phyloP scores from a whole-genome alignment of 192 early-diverging fungal genomes.

The Haplosporangium gracile region DNA sequence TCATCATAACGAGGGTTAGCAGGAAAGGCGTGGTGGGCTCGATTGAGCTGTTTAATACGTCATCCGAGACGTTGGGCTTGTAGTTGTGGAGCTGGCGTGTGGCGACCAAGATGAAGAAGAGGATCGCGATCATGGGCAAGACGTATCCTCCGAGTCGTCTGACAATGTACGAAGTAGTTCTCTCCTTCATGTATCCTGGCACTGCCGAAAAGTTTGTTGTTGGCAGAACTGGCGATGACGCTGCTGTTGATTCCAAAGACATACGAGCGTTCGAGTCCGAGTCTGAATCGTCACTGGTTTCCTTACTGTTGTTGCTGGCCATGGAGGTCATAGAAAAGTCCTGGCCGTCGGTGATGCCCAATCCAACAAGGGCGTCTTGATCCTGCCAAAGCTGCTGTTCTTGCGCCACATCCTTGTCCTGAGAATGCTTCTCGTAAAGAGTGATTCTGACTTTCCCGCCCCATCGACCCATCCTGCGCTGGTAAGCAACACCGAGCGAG shows the following conservation, averaged over 20 bases:
- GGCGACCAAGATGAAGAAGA: slow-evolving; percentile 45
- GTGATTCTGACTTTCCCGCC: slow-evolving; percentile 35
- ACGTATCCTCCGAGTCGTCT: slow-evolving; percentile 1
- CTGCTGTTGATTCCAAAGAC: not conserved
- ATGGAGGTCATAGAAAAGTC: not conserved
- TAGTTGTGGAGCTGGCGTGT: slow-evolving; percentile 21
- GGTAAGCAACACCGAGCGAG: slow-evolving; percentile 45
- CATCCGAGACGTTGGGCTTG: slow-evolving; percentile 20
- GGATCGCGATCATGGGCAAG: slow-evolving; percentile 1
- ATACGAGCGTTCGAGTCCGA: not conserved
- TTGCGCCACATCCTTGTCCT: not conserved
- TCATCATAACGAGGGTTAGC: slow-evolving; percentile 65
- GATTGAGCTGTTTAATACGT: slow-evolving; percentile 29
- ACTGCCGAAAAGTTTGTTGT: not conserved
- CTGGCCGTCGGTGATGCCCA: not conserved
- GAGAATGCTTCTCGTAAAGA: slow-evolving; percentile 18
- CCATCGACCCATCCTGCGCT: slow-evolving; percentile 37
- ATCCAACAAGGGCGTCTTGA: not conserved
- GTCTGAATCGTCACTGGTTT: not conserved
- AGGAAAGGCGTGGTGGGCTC: slow-evolving; percentile 56
- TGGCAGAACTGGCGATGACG: not conserved
- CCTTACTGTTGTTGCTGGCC: not conserved
- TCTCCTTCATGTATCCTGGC: not conserved
- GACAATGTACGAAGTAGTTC: not conserved
- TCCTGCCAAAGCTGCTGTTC: not conserved